A percentile compares a stretch with the other conserved stretches of the same genome.
Evolutionary conservation across 495 filamentous ascomycete genomes (phyloP).

Genomic region (Xylaria castorea): DNA sequence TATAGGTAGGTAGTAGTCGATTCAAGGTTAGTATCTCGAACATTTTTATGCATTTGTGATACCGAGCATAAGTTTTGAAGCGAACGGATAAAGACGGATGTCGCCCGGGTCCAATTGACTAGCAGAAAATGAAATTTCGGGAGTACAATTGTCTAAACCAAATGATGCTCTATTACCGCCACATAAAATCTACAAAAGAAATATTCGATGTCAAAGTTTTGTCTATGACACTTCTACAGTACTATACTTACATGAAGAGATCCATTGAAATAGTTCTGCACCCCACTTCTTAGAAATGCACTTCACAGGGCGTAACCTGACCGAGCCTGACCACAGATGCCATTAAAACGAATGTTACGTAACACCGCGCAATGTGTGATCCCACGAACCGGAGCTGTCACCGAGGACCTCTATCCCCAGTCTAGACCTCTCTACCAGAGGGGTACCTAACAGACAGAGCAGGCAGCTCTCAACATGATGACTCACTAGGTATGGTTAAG

Average conservation of each 20-base stretch:
- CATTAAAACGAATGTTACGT: constrained; percentile 1
- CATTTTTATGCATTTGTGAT: too few relatives aligned
- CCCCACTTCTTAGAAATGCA: background rate
- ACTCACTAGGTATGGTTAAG: background rate
- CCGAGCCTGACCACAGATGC: background rate
- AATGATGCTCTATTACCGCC: background rate
- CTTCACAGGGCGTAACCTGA: background rate
- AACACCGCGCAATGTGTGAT: background rate
- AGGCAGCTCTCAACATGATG: constrained; percentile 2
- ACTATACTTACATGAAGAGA: background rate
- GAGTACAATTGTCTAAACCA: background rate
- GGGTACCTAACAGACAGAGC: background rate
- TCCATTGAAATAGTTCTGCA: background rate
- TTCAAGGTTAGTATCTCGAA: too few relatives aligned
- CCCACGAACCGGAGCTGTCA: constrained; percentile 4
- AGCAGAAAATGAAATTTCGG: background rate
- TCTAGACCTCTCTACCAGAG: background rate
- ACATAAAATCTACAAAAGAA: background rate
- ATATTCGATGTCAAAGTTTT: background rate
- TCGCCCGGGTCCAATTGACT: background rate
- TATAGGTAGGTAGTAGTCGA: too few relatives aligned
- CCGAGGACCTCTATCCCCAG: background rate
- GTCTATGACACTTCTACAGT: constrained; percentile 1
- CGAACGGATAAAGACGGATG: background rate
- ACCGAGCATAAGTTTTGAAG: too few relatives aligned